These are phyloP conservation scores for Botryotinia globosa DNA, from an alignment of 2,329 filamentous ascomycete genomes.

Conservation along the genomic window DNA sequence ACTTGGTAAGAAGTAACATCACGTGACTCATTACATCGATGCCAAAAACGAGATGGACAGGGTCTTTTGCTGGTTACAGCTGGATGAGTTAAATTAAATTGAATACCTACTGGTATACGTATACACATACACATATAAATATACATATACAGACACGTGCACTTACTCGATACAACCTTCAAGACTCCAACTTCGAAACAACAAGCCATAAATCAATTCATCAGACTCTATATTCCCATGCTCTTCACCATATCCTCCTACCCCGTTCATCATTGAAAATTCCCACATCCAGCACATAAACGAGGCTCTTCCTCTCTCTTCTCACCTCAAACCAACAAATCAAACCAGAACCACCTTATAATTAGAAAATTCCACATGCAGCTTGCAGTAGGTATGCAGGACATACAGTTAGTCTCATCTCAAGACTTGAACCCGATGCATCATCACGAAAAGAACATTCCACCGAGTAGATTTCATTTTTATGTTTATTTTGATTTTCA, in stretches of 20 bases:
- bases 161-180: not conserved
- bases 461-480: not conserved
- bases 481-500: no score
- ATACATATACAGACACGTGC: no score
- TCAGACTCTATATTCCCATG: not conserved
- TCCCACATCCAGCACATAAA: not conserved
- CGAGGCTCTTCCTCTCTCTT: not conserved
- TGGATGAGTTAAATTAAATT: not conserved
- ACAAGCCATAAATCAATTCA: rapidly evolving
- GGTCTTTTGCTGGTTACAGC: not conserved
- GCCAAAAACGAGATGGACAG: not conserved
- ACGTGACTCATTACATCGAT: rapidly evolving
- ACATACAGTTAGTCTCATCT: not conserved
- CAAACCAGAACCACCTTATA: not conserved
- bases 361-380: not conserved
- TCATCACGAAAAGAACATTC: not conserved
- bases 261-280: not conserved
- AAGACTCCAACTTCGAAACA: not conserved
- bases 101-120: not conserved
- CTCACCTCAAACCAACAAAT: not conserved
- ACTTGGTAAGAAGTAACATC: rapidly evolving
- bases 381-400: not conserved
- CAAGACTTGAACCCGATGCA: not conserved
- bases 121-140: no score
- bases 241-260: not conserved